phyloP scores from a whole-genome alignment of 192 early-diverging fungal genomes.

The Backusella australiensis region DNA sequence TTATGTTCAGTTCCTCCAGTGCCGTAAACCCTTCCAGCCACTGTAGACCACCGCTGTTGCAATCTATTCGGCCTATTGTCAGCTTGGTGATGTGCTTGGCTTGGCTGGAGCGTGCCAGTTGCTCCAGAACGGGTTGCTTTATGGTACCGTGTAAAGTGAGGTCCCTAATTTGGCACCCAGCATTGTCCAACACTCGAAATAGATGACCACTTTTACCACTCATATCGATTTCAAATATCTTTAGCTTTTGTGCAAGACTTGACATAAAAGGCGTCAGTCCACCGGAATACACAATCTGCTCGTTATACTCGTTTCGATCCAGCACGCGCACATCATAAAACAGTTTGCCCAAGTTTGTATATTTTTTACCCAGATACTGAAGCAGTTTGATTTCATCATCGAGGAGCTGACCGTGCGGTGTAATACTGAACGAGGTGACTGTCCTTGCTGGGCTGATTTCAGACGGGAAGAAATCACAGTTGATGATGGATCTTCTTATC shows the following conservation, averaged over 20 bases:
- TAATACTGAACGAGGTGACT: not conserved
- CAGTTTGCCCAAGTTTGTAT: not conserved
- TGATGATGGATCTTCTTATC: not conserved
- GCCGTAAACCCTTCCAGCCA: not conserved
- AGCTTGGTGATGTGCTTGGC: not conserved
- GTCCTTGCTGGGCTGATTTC: not conserved
- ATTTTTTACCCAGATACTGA: not conserved
- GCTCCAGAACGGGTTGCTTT: not conserved
- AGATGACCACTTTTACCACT: not conserved
- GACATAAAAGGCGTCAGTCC: not conserved
- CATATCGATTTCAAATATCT: not conserved
- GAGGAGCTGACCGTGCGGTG: not conserved
- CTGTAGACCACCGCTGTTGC: not conserved
- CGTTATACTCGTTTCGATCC: not conserved
- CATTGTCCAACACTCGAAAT: slow-evolving; percentile 2
- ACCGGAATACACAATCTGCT: not conserved
- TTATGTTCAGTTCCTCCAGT: not conserved
- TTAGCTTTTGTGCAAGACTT: not conserved
- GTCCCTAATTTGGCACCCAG: not conserved
- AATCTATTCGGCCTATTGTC: not conserved
- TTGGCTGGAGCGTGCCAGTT: not conserved
- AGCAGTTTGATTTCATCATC: not conserved
- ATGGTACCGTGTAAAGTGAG: not conserved
- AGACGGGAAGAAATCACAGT: not conserved
- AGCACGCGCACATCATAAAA: not conserved